Percentiles rank a stretch among this genome's conserved stretches.
phyloP scores from a whole-genome alignment of 1,284 basidiomycete species.

The Ustilago sp. region DNA sequence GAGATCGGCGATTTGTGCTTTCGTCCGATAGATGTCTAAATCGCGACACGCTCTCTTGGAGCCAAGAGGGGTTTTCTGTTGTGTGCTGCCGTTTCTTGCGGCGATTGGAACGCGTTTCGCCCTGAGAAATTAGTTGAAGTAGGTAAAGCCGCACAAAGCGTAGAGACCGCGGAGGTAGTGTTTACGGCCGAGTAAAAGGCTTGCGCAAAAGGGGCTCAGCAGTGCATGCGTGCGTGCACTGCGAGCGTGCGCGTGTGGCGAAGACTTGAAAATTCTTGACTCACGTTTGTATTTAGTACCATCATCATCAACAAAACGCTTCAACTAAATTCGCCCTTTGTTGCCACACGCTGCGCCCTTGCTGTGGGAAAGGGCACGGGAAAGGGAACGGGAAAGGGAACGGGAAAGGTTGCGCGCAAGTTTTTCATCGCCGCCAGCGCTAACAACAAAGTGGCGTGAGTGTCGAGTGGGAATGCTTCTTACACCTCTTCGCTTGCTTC shows the following conservation, averaged over 20 bases:
- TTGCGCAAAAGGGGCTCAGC: no score
- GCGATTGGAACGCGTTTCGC: conserved; percentile 1
- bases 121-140: not conserved
- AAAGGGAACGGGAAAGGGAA: not conserved
- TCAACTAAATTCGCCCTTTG: not conserved
- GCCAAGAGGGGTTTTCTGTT: not conserved
- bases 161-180: no score
- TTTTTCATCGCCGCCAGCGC: not conserved
- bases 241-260: no score
- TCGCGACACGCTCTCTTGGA: conserved; percentile 4
- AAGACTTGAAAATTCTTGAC: no score
- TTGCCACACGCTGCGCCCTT: not conserved
- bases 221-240: no score
- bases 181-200: no score
- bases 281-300: no score
- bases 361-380: not conserved
- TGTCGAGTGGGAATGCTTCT: no score
- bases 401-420: not conserved
- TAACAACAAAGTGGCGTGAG: not conserved
- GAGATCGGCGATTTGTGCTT: not conserved
- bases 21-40: not conserved
- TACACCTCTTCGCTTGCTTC: not conserved
- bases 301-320: no score
- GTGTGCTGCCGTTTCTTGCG: not conserved
- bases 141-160: no score